Evolutionary conservation across 2,329 filamentous ascomycete genomes (phyloP), one percentile per base, ranked within the genome.

Genomic region (Zopfia rhizophila): DNA sequence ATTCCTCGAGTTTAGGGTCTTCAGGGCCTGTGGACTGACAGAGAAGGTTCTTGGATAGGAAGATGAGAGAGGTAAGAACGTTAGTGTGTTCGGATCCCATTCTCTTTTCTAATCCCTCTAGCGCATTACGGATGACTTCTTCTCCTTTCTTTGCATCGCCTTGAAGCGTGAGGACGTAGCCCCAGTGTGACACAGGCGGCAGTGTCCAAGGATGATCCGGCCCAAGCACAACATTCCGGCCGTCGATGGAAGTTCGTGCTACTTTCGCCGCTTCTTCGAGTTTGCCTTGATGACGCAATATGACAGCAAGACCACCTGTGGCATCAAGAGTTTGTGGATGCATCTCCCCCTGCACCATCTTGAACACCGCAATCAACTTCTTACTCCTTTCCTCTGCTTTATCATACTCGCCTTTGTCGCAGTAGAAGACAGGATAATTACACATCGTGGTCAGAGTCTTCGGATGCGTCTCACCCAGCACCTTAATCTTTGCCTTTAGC

Each of bases 301-400:
- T 42, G 13, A 51, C 47, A 8, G 47, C 47, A 5, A 51, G 22
- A 5, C 47, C 47, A 14, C 47, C 47, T 28, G 37, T 51, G 4
- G 47, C 47, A 31, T 51, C 47, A 13, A 51, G 47, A 7, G 47
- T 51, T 18, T 51, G 47, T 21, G 47, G 47, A 33, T 51, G 47
- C 21, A 22, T 36, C 7, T 30, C 23, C 7, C 47, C 47, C 29
- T 51, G 47, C 7, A 51, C 42, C 4, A 32, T 25, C 21, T 45
- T 51, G 38, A 51, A 51, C 7, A 36, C 37, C 4, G 36, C 37
- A 21, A 51, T 51, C 10, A 51, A 24, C 4, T 13, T 13, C 18
- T 44, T 47, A 5, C 22, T 36, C 10, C 33, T 16, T 10, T 38
- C 19, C 22, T 47, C 48, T 4, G 48, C 48, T 24, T 47, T 28